Evolutionary conservation across 2,329 filamentous ascomycete genomes (phyloP), one percentile per base, ranked within the genome.

Genomic region (Magnaporthiopsis poae): DNA sequence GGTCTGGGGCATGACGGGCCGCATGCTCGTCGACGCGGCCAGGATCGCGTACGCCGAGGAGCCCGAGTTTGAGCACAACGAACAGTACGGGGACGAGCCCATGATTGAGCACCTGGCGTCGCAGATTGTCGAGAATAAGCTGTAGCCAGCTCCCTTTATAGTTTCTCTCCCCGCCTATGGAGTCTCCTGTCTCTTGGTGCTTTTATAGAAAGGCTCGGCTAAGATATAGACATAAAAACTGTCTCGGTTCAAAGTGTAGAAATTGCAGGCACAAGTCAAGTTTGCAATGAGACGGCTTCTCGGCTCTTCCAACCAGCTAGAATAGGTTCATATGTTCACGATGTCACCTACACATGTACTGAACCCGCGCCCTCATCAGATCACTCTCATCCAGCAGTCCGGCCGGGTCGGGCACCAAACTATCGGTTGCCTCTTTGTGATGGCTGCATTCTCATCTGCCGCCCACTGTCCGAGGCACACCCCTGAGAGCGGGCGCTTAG

Each of bases 1-100:
- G 71, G 92, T 98, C 5, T 97, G 93, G 85, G 94, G 94, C 21
- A 94, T 98, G 91, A 98, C 94, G 65, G 94, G 92, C 2, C 82
- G 92, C 65, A 94, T 98, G 66, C 76, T 97, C 66, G 91, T 97
- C 5, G 94, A 98, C 77, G 89, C 90, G 5, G 93, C 94, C 46
- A 82, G 91, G 69, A 83, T 96, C 25, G 94, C 93, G 27, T 98
- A 95, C 75, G 89, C 79, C 2, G 84, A 90, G 77, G 86, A 91
- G 74, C 94, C 94, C 4, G 89, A 92, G 74, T 96, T 96, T 75
- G 91, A 96, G 79, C 83, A 86, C 70, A 86, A 86, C 66, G 71
- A 73, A 3, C 77, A 80, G 65, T 81, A 79, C 71, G 85, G 85
- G 5, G 85, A 87, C 70, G 80, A 82, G 72, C 72, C 74, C 5